Percentiles rank a stretch among this genome's conserved stretches.
phyloP scores from a whole-genome alignment of 2,329 filamentous ascomycete genomes.

The Cladophialophora immunda region DNA sequence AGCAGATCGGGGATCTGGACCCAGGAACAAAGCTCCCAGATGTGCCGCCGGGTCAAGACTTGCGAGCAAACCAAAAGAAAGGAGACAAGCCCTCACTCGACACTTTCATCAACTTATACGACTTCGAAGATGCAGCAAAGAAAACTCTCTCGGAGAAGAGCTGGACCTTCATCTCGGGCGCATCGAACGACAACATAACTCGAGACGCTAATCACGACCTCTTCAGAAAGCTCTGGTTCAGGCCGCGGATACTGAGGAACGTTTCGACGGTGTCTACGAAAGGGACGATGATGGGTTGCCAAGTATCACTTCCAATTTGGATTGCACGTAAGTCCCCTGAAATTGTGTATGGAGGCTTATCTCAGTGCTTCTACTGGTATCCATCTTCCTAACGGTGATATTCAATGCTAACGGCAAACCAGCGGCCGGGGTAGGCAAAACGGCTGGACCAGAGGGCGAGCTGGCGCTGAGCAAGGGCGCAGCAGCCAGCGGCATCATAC shows the following conservation, averaged over 20 bases:
- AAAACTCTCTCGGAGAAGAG: slow-evolving; percentile 39
- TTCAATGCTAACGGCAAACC: background rate
- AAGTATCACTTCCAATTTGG: slow-evolving; percentile 37
- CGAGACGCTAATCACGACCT: slow-evolving; percentile 38
- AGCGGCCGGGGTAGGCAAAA: slow-evolving; percentile 48
- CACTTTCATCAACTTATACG: slow-evolving; percentile 35
- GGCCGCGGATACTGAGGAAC: slow-evolving; percentile 55
- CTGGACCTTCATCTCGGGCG: slow-evolving; percentile 43
- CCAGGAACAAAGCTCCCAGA: slow-evolving; percentile 20
- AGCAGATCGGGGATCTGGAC: slow-evolving; percentile 26
- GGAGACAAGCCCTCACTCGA: slow-evolving; percentile 39
- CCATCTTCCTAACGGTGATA: background rate
- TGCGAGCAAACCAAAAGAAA: slow-evolving; percentile 5
- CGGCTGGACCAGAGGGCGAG: slow-evolving; percentile 56
- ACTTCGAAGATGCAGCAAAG: slow-evolving; percentile 37
- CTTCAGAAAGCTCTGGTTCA: slow-evolving; percentile 56
- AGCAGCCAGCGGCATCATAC: slow-evolving; percentile 30
- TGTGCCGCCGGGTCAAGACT: slow-evolving; percentile 8
- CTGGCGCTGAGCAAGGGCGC: slow-evolving; percentile 49
- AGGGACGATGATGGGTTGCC: slow-evolving; percentile 42
- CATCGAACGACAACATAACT: slow-evolving; percentile 39
- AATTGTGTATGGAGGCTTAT: background rate
- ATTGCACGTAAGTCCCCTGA: slow-evolving; percentile 25
- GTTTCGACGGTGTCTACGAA: slow-evolving; percentile 49
- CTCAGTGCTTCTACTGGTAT: background rate